Percentiles rank a stretch among this genome's conserved stretches.
These are phyloP conservation scores for Nymphaea thermarum DNA, from an alignment of 164 flowering plant genomes.

Conservation along the genomic window DNA sequence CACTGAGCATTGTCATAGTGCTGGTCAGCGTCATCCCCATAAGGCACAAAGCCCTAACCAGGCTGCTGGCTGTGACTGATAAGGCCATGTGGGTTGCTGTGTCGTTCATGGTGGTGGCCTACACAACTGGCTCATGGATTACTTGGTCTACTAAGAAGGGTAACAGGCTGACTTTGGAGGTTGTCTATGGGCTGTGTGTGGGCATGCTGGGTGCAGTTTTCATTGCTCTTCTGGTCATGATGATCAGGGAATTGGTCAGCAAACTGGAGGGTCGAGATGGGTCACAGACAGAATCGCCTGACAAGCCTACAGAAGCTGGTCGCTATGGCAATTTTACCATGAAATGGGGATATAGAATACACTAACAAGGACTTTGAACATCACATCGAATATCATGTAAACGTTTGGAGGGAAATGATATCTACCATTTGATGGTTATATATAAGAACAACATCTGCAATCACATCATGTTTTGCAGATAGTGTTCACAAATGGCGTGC, in stretches of 20 bases:
- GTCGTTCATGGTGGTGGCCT: slow-evolving; percentile 46
- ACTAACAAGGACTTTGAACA: too few relatives aligned
- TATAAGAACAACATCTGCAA: too few relatives aligned
- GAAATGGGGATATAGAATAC: background rate
- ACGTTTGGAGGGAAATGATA: too few relatives aligned
- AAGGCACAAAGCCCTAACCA: slow-evolving; percentile 31
- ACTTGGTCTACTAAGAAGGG: slow-evolving; percentile 21
- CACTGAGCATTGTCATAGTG: slow-evolving; percentile 39
- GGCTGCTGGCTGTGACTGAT: slow-evolving; percentile 23
- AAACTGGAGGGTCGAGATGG: slow-evolving; percentile 11
- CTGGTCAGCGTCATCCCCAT: slow-evolving; percentile 48
- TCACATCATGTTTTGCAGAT: too few relatives aligned
- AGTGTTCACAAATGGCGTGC: too few relatives aligned
- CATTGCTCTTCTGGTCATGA: slow-evolving; percentile 19
- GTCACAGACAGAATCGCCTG: slow-evolving; percentile 16
- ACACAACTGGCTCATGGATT: slow-evolving; percentile 35
- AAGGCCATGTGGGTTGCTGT: slow-evolving; percentile 43
- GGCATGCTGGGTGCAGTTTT: slow-evolving; percentile 22
- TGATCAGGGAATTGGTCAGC: slow-evolving; percentile 22
- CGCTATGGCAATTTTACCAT: background rate
- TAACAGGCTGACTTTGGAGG: slow-evolving; percentile 19
- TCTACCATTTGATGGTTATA: too few relatives aligned
- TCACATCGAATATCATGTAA: too few relatives aligned
- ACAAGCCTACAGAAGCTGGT: slow-evolving; percentile 11
- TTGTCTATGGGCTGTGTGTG: slow-evolving; percentile 26